Conservation (phyloP, 1,139 yeast genomes). For the Saccharomyces hybrid region DNA sequence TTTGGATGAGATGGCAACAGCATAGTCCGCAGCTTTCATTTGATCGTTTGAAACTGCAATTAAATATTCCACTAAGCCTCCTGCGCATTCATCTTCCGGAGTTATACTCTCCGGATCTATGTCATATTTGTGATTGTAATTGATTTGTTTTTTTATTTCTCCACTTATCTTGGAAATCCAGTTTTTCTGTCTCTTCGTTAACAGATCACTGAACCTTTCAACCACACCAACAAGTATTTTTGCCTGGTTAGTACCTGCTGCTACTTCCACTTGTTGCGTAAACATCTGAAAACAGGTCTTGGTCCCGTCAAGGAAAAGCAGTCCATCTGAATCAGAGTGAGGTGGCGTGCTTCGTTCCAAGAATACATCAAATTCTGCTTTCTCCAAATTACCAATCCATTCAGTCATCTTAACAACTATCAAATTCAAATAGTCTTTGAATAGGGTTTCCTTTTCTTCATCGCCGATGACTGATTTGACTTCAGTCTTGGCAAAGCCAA, state of each 20-base stretch:
- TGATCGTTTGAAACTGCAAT: slow-evolving; percentile 85
- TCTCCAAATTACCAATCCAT: slow-evolving; percentile 66
- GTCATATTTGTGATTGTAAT: slow-evolving; percentile 29
- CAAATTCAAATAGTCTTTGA: slow-evolving; percentile 66
- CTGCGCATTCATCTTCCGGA: slow-evolving; percentile 52
- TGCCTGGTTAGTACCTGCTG: slow-evolving; percentile 81
- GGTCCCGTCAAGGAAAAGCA: slow-evolving; percentile 58
- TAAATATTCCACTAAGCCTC: slow-evolving; percentile 74
- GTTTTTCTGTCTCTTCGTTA: slow-evolving; percentile 52
- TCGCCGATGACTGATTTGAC: slow-evolving; percentile 58
- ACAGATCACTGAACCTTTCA: slow-evolving; percentile 59
- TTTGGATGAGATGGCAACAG: slow-evolving; percentile 64
- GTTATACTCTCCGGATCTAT: slow-evolving; percentile 38
- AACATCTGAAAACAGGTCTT: slow-evolving; percentile 76
- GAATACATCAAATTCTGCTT: slow-evolving; percentile 58
- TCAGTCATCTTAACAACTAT: slow-evolving; percentile 68
- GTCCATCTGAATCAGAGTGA: slow-evolving; percentile 58
- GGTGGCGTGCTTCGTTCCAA: slow-evolving; percentile 62
- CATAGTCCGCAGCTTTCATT: slow-evolving; percentile 73
- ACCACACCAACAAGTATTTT: slow-evolving; percentile 78
- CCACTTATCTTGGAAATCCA: slow-evolving; percentile 52
- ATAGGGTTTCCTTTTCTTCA: slow-evolving; percentile 51
- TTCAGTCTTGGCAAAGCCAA: slow-evolving; percentile 39
- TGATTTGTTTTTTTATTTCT: slow-evolving; percentile 52
- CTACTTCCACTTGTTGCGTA: slow-evolving; percentile 87